A percentile compares a stretch with the other conserved stretches of the same genome.
Evolutionary conservation across 2,329 filamentous ascomycete genomes (phyloP).

Genomic region (Xenoacremonium recifei): DNA sequence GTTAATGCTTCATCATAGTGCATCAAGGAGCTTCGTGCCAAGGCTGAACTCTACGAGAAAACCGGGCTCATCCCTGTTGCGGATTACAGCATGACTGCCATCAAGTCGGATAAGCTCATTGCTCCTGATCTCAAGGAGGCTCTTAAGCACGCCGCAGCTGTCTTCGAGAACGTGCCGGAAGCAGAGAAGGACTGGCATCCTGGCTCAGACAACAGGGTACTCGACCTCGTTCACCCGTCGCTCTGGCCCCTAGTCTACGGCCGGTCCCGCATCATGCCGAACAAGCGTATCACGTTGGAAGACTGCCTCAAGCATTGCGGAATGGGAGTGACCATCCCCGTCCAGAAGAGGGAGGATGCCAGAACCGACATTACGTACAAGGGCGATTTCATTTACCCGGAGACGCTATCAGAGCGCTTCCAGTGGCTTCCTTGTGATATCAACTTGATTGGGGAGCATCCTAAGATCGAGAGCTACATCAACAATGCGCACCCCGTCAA

Average conservation of each 20-base stretch:
- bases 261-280: constrained; percentile 32
- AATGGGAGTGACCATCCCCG: constrained; percentile 28
- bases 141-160: constrained; percentile 42
- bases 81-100: constrained; percentile 29
- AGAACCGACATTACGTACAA: not conserved
- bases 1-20: constrained; percentile 23
- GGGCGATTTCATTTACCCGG: not conserved
- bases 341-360: not conserved
- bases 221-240: constrained; percentile 64
- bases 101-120: constrained; percentile 35
- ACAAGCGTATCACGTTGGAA: constrained; percentile 34
- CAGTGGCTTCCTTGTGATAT: constrained; percentile 53
- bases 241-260: constrained; percentile 60
- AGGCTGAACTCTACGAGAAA: constrained; percentile 31
- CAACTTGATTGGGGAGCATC: constrained; percentile 33
- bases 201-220: constrained; percentile 52
- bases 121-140: constrained; percentile 25
- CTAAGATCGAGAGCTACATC: constrained; percentile 49
- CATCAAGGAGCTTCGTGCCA: constrained; percentile 31
- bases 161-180: constrained; percentile 51
- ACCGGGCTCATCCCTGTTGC: constrained; percentile 33
- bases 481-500: constrained; percentile 50
- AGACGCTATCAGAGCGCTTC: constrained; percentile 28
- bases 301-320: constrained; percentile 35
- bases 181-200: constrained; percentile 60